Conservation (phyloP, 768 basidiomycete species). For the Lentinus brumalis region DNA sequence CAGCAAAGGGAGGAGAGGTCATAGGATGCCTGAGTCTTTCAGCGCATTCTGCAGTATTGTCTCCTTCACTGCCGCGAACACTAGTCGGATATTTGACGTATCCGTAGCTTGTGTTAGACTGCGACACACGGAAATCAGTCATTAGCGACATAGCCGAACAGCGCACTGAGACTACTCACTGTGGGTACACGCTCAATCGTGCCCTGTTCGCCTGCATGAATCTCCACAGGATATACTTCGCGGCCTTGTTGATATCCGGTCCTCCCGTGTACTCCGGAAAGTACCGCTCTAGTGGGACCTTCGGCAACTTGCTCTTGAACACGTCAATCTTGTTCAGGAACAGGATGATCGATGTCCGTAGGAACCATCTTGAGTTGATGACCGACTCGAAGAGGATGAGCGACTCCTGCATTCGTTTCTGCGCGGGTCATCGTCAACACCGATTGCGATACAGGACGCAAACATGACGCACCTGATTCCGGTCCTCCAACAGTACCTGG, state of each 20-base stretch:
- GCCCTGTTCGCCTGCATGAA: conserved; percentile 93
- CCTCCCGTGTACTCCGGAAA: conserved; percentile 92
- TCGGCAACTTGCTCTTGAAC: conserved; percentile 73
- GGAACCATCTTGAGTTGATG: conserved; percentile 81
- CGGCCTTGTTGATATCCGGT: conserved; percentile 89
- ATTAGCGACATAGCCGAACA: not conserved
- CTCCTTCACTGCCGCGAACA: conserved; percentile 89
- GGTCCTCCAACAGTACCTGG: conserved; percentile 70
- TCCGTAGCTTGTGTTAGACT: conserved; percentile 90
- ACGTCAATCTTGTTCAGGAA: conserved; percentile 77
- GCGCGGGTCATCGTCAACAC: not conserved
- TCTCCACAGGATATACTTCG: conserved; percentile 92
- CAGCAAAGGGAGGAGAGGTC: not conserved
- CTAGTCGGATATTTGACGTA: conserved; percentile 78
- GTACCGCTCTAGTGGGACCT: conserved; percentile 69
- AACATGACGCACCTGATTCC: conserved; percentile 52
- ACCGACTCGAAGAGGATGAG: conserved; percentile 75
- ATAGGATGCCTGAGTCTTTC: conserved; percentile 80
- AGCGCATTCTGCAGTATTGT: conserved; percentile 91
- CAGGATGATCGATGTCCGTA: conserved; percentile 64
- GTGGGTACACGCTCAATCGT: conserved; percentile 85
- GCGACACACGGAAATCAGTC: conserved; percentile 6
- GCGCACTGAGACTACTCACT: conserved; percentile 43
- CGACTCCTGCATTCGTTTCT: conserved; percentile 80
- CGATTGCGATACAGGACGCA: not conserved